These are phyloP conservation scores for Planoprotostelium fungivorum DNA, from an alignment of 78 protist genomes.

Conservation along the genomic window DNA sequence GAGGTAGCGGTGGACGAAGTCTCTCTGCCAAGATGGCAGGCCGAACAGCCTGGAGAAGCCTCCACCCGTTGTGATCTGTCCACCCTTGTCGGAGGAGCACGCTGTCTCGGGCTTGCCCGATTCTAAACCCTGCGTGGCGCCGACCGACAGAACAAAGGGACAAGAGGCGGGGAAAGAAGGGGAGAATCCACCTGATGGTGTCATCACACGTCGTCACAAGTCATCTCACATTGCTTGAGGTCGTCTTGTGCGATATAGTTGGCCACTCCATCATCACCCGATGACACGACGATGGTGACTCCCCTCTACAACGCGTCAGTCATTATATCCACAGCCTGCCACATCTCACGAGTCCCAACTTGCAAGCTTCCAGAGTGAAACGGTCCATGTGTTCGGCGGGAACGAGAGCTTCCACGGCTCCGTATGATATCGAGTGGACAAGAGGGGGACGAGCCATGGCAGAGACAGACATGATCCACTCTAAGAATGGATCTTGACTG, in stretches of 20 bases:
- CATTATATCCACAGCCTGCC: too few relatives aligned
- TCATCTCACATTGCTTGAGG: neutral
- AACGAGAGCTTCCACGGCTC: neutral
- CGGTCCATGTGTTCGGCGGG: neutral
- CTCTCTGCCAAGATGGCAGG: conserved; percentile 29
- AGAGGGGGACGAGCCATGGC: neutral
- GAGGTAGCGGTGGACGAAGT: conserved; percentile 8
- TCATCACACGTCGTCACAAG: too few relatives aligned
- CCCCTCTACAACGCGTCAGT: too few relatives aligned
- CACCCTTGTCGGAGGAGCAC: conserved; percentile 6
- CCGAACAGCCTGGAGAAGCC: conserved; percentile 42
- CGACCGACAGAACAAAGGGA: conserved; percentile 31
- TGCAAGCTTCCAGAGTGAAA: neutral
- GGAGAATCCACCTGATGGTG: neutral
- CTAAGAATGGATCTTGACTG: neutral
- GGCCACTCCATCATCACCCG: conserved; percentile 20
- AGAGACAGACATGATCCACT: neutral
- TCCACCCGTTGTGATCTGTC: conserved; percentile 62
- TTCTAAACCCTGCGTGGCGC: conserved; percentile 23
- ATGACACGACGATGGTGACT: neutral
- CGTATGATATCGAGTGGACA: conserved; percentile 16
- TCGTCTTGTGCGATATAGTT: neutral
- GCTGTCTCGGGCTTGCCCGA: neutral
- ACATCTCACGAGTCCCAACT: neutral
- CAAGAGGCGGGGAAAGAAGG: conserved; percentile 55